Base-by-base conservation (phyloP, 2,329 filamentous ascomycete genomes). In the Cladosporium colombiae region DNA sequence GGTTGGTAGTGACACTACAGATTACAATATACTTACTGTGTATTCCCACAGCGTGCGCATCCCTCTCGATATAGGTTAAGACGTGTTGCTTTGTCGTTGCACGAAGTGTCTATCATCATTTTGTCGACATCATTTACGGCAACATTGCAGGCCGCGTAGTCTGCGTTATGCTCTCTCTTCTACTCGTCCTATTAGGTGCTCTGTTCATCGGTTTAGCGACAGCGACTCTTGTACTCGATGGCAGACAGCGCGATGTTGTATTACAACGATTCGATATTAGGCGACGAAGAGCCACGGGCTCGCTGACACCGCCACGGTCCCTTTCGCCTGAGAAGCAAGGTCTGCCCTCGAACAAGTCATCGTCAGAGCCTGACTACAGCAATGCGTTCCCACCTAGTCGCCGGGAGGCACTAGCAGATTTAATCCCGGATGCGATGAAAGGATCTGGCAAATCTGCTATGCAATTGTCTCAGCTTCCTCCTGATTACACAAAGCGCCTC, bases 301-400 rank as follows among this genome's bases (percentile, higher is more conserved):
- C 83, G 13, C 78, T 76, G 67, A 85, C 83, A n/a, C 83, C 84
- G 50, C 83, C 84, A 46, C 80, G 81, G 60, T 85, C 83, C 1
- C 69, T 85, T 11, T 85, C 83, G 1, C 82, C 83, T 2, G 78
- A 80, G n/a, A 83, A 82, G 72, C 78, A 78, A 68, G 65, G 78
- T 60, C 65, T 74, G 49, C 27, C 70, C 33, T 33, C 70, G 5
- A 72, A 71, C 16, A 75, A 75, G 60, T 33, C 65, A 68, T 35
- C 61, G 14, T 49, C 65, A 23, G 50, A 18, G 11, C 61, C 25
- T 10, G 61, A 56, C 18, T 85, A 84, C 74, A 77, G 72, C n/a
- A 76, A 81, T 65, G 76, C 78, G 0, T 82, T 86, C 29, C 86
- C 86, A 7, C 85, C 86, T 2, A 82, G 80, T 59, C 80, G 83